Conservation (phyloP, 2,329 filamentous ascomycete species). For the Teratosphaeria pseudoeucalypti region DNA sequence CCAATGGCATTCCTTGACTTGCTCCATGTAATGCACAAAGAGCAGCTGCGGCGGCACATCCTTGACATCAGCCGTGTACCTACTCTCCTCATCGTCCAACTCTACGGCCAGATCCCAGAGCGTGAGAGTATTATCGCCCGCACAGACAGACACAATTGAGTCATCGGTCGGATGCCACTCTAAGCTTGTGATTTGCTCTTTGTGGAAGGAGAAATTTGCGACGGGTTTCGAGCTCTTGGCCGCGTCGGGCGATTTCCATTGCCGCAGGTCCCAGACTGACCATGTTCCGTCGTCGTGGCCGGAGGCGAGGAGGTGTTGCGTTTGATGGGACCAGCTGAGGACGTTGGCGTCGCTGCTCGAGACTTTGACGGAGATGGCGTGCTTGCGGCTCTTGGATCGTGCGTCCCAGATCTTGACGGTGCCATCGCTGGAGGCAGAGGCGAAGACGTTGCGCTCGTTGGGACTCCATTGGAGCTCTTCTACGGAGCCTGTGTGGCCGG, state of each 20-base stretch:
- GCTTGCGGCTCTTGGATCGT: constrained; percentile 75
- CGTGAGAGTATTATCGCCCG: constrained; percentile 87
- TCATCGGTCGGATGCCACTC: constrained; percentile 98
- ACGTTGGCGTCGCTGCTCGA: constrained; percentile 88
- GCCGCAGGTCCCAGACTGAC: constrained; percentile 91
- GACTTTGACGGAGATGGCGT: constrained; percentile 78
- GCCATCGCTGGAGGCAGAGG: constrained; percentile 86
- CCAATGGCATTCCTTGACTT: constrained; percentile 95
- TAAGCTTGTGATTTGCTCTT: constrained; percentile 87
- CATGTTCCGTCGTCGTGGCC: constrained; percentile 89
- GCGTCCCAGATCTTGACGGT: constrained; percentile 95
- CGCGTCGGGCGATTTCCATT: constrained; percentile 61
- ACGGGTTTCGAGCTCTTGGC: constrained; percentile 59
- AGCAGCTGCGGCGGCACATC: constrained; percentile 90
- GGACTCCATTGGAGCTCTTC: constrained; percentile 98
- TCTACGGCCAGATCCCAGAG: constrained; percentile 96
- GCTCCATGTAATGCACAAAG: constrained; percentile 93
- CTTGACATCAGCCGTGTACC: constrained; percentile 72
- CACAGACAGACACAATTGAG: constrained; percentile 84
- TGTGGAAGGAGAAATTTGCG: constrained; percentile 92
- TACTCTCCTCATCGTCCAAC: constrained; percentile 92
- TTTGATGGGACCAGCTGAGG: constrained; percentile 86
- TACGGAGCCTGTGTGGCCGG: constrained; percentile 72
- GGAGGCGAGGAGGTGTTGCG: constrained; percentile 78
- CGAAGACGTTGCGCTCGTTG: constrained; percentile 83